Evolutionary conservation across 805 yeast species (phyloP).

Genomic region (Candida alai): DNA sequence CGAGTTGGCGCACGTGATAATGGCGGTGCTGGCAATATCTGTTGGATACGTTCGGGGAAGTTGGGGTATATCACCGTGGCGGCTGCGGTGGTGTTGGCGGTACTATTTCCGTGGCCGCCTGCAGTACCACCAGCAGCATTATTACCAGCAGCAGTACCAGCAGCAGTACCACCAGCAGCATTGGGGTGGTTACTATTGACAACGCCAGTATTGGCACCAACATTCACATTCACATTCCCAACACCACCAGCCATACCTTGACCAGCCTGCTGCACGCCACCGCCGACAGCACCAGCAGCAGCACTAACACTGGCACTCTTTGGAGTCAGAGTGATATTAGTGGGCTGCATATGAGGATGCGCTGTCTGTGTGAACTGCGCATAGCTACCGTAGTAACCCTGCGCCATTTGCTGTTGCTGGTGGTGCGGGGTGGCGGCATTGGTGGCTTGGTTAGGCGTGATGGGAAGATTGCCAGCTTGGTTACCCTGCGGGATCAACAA

Average conservation of each 20-base stretch:
- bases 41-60: slow-evolving; percentile 26
- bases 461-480: slow-evolving; percentile 5
- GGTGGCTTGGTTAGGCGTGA: slow-evolving; percentile 10
- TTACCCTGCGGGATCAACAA: slow-evolving; percentile 17
- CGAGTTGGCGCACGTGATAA: slow-evolving; percentile 38
- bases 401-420: slow-evolving; percentile 4
- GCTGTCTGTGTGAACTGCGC: slow-evolving; percentile 6
- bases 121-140: slow-evolving; percentile 1
- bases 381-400: slow-evolving; percentile 4
- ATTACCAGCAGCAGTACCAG: not conserved
- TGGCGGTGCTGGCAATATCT: slow-evolving; percentile 47
- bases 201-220: not conserved
- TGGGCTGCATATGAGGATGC: slow-evolving; percentile 8
- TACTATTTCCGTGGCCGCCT: slow-evolving; percentile 5
- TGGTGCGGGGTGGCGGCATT: slow-evolving; percentile 5
- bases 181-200: slow-evolving; percentile 2
- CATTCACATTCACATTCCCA: not conserved
- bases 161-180: not conserved
- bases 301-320: slow-evolving; percentile 4
- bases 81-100: slow-evolving; percentile 5
- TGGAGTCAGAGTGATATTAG: slow-evolving; percentile 1
- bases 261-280: not conserved
- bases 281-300: not conserved
- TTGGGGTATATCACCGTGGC: slow-evolving; percentile 16
- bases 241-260: slow-evolving; percentile 1